Base-by-base conservation (phyloP, 352 stramenopile species). In the Globisporangium uncinulatum region DNA sequence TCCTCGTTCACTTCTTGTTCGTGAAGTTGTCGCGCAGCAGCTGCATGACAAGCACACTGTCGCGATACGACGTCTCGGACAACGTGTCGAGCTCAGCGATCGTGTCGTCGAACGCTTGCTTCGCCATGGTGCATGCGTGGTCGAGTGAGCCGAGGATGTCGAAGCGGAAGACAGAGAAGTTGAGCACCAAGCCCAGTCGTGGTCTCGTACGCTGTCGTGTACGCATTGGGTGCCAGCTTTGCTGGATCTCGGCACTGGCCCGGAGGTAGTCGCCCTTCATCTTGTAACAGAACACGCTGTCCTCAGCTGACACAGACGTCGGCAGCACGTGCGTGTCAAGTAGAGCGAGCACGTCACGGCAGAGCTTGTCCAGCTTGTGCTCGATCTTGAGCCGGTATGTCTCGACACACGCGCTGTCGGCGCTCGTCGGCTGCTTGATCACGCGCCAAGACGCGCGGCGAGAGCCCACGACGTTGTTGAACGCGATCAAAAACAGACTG, bases 201-300 rank as follows among this genome's bases (percentile, higher is more conserved):
- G 31, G 46, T 61, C 24, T 71, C 65, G 56, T 66, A 67, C n/a
- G 77, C 75, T 11, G 78, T 70, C 73, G 92, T 91, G 79, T 98
- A 97, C 77, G 98, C 92, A 70, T 97, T 84, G 14, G 95, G 92
- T n/a, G 93, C 94, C 59, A 85, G 57, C 10, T 67, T 62, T 69
- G 97, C 84, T 99, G 99, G 77, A 96, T 95, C 86, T 99, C 96
- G 55, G 97, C 97, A 70, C 99, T 81, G 80, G 99, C 99, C 63
- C 97, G 95, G 86, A 99, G 92, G 87, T 99, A 99, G 83, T 99
- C 97, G 54, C 97, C 97, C 86, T 99, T 99, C 96, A 99, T 99
- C 91, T 99, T 99, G 92, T 98, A 98, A 89, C 99, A 99, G 76
- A 99, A 96, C 54, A 99, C 92, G 64, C 97, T 98, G 43, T 89